A percentile compares a stretch with the other conserved stretches of the same genome.
These are phyloP conservation scores for Pythium sp. DNA, from an alignment of 352 stramenopile species.

Conservation along the genomic window DNA sequence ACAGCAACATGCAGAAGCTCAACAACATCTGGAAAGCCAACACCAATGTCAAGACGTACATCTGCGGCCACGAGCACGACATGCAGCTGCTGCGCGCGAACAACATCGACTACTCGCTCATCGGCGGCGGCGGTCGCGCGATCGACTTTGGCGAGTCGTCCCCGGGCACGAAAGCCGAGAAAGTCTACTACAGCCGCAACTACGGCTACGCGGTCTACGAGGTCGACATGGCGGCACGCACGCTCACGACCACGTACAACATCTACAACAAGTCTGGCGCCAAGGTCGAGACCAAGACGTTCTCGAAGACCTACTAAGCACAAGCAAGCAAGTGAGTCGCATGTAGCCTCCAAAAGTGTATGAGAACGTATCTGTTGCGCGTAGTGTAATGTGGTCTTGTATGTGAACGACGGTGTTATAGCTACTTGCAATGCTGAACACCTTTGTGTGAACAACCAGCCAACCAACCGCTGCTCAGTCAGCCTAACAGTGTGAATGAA, in stretches of 20 bases:
- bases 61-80: slow-evolving; percentile 43
- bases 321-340: neutral
- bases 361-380: neutral
- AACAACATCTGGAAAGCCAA: slow-evolving; percentile 22
- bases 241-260: slow-evolving; percentile 35
- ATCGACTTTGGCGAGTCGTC: slow-evolving; percentile 27
- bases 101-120: slow-evolving; percentile 35
- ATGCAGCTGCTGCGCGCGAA: slow-evolving; percentile 34
- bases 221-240: slow-evolving; percentile 20
- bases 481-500: neutral
- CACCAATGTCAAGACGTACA: slow-evolving; percentile 31
- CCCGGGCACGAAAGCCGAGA: slow-evolving; percentile 25
- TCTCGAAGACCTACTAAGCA: slow-evolving; percentile 25
- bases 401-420: neutral
- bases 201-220: slow-evolving; percentile 39
- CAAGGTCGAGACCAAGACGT: slow-evolving; percentile 28
- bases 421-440: neutral
- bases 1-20: slow-evolving; percentile 25
- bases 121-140: slow-evolving; percentile 31
- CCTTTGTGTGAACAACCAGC: neutral
- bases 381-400: neutral
- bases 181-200: slow-evolving; percentile 33
- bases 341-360: neutral
- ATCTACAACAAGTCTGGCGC: slow-evolving; percentile 31
- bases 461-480: neutral